Conservation (phyloP, 148 eudicot species). For the Chenopodium formosanum region DNA sequence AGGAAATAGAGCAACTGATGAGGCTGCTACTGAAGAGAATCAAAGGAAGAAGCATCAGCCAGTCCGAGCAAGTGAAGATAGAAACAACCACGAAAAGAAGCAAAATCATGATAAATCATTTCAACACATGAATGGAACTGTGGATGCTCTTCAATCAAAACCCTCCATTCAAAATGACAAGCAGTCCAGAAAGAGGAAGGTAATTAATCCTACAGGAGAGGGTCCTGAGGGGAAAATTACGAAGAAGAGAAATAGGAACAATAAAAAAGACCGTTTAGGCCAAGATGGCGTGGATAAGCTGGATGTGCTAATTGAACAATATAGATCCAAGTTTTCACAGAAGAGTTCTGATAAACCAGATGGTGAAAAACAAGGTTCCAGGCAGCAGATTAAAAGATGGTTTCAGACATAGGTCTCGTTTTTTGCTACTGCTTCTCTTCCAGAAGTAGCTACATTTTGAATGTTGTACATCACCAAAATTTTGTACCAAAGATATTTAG, state of each 20-base stretch:
- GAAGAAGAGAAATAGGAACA: constrained; percentile 41
- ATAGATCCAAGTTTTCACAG: constrained; percentile 62
- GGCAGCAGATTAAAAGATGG: constrained; percentile 77
- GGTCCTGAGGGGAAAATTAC: constrained; percentile 24
- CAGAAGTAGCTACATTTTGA: background rate
- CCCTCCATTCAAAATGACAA: constrained; percentile 5
- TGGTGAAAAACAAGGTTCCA: constrained; percentile 55
- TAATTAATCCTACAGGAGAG: constrained; percentile 23
- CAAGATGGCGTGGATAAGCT: constrained; percentile 71
- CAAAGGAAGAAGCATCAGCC: constrained; percentile 32
- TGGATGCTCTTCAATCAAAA: constrained; percentile 15
- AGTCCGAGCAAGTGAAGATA: constrained; percentile 15
- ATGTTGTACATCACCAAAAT: constrained; percentile 30
- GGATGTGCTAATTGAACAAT: constrained; percentile 70
- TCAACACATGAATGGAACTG: constrained; percentile 14
- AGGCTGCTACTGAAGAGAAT: constrained; percentile 25
- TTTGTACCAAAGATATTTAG: constrained; percentile 15
- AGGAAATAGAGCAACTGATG: constrained; percentile 20
- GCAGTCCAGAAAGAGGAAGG: constrained; percentile 40
- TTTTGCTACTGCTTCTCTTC: background rate
- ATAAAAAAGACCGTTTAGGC: constrained; percentile 68
- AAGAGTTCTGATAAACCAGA: constrained; percentile 38
- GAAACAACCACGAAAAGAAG: constrained; percentile 28
- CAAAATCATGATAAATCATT: constrained; percentile 7
- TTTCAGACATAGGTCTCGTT: constrained; percentile 47